Base-by-base conservation (phyloP, 148 eudicot species). In the Tetragonia tetragonoides region DNA sequence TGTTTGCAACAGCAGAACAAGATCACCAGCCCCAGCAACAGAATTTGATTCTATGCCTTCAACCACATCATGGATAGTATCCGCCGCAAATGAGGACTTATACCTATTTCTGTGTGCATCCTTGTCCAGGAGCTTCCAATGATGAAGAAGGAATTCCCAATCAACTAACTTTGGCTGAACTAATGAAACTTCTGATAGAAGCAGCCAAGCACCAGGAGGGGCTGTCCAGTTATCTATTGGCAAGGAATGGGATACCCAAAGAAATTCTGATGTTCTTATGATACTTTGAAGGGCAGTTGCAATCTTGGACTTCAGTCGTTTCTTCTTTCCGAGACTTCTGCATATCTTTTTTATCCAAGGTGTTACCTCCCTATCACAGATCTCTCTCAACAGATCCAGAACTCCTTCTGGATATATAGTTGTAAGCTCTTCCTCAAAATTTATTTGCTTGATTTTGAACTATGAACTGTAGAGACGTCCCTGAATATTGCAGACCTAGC, bases 221-320 rank as follows among this genome's bases (percentile, higher is more conserved):
- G 99, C 98, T 59, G 92, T 89, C 99, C 99, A 96, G 72, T 91
- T 96, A 80, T 91, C 95, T 78, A 96, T 91, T 21, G 93, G 90
- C 93, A 79, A 87, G 62, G 89, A 80, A 76, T 77, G 81, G 65
- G 80, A 84, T 75, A 90, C 80, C 98, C 99, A 93, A 37, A 87
- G 73, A 21, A 87, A 81, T 79, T 93, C 97, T 18, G 99, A 93
- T 70, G 85, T 82, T 49, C 59, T 86, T 72, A 96, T 91, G 46
- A 91, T 86, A 77, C 89, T 91, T 75, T 90, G 99, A 80, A 96
- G 98, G 41, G 97, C 87, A 20, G 80, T 80, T 18, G 86, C 97
- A 76, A 93, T 83, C 80, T 80, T 88, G 12, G 87, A 84, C 81
- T 86, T 90, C 67, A 96, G 84, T 75, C 78, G 84, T 71, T 89